These are phyloP conservation scores for Iris macrosiphon DNA, from an alignment of 106 monocot genomes.

Conservation along the genomic window DNA sequence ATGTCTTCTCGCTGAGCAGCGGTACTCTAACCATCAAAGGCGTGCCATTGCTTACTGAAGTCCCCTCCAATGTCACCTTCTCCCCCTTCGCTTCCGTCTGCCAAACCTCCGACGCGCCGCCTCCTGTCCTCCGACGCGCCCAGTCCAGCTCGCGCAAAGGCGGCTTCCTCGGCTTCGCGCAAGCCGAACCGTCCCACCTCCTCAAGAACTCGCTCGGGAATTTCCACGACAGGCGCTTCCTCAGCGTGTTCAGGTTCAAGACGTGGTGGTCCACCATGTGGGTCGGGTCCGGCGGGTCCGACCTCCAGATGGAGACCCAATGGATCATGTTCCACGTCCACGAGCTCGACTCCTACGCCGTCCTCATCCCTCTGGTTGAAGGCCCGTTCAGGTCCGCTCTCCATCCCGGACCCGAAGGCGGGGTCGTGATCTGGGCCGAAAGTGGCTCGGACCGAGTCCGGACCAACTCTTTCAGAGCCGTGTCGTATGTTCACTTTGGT, in stretches of 20 bases:
- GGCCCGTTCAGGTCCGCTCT: slow-evolving; percentile 36
- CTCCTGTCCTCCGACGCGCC: slow-evolving; percentile 7
- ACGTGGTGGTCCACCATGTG: slow-evolving; percentile 61
- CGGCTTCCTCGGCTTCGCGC: slow-evolving; percentile 41
- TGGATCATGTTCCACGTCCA: slow-evolving; percentile 42
- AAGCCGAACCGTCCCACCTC: slow-evolving; percentile 7
- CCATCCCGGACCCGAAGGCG: slow-evolving; percentile 17
- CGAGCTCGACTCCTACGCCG: slow-evolving; percentile 22
- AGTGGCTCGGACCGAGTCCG: slow-evolving; percentile 20
- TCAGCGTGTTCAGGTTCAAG: slow-evolving; percentile 61
- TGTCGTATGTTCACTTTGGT: slow-evolving; percentile 31
- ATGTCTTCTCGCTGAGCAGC: not conserved
- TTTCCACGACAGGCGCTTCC: slow-evolving; percentile 17
- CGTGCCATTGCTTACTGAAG: slow-evolving; percentile 23
- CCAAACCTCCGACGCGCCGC: slow-evolving; percentile 9
- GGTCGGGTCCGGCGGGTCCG: slow-evolving; percentile 25
- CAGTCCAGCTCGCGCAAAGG: slow-evolving; percentile 17
- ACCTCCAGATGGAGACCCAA: slow-evolving; percentile 50
- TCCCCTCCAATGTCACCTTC: slow-evolving; percentile 32
- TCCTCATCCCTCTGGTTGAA: slow-evolving; percentile 38
- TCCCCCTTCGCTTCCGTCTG: slow-evolving; percentile 16
- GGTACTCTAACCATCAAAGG: slow-evolving; percentile 5
- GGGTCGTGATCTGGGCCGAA: slow-evolving; percentile 31
- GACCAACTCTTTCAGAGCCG: slow-evolving; percentile 17
- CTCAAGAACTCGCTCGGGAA: slow-evolving; percentile 19